Evolutionary conservation across 768 basidiomycete species (phyloP), one percentile per base, ranked within the genome.

Genomic region (Kwoniella dejecticola): DNA sequence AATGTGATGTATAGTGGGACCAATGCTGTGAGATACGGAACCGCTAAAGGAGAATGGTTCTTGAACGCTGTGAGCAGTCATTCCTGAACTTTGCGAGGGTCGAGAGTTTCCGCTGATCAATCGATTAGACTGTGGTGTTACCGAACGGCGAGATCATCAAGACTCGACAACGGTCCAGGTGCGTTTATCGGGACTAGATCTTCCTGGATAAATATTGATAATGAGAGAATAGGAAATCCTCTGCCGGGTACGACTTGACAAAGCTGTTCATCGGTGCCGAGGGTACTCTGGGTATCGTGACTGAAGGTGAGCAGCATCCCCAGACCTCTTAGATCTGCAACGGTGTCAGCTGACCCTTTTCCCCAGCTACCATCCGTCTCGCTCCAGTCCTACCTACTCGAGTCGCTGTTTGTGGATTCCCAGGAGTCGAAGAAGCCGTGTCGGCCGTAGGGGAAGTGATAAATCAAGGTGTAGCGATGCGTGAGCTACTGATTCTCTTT

Each of bases 181-280:
- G 8, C 15, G 52, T 27, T 36, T 7, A 36, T 36, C 15, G 7
- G n/a, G n/a, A n/a, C n/a, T n/a, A n/a, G n/a, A n/a, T n/a, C n/a
- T n/a, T n/a, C n/a, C n/a, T n/a, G n/a, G n/a, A n/a, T n/a, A n/a
- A n/a, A n/a, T n/a, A n/a, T n/a, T n/a, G n/a, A n/a, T n/a, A n/a
- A n/a, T n/a, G n/a, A n/a, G n/a, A n/a, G n/a, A n/a, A n/a, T n/a
- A 64, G 75, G 54, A 93, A 95, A 75, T 91, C 89, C 2, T 85
- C 90, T 0, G 89, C 89, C 0, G 91, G 91, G 0, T 92, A 89
- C 69, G 91, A 93, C 71, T 83, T 84, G 3, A 91, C 89, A 0
- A 92, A 92, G 75, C 79, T 91, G 4, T 91, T 92, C 79, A 88
- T 92, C 47, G 91, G 91, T 3, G 89, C 89, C 2, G 91, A 92